phyloP scores from a whole-genome alignment of 2,329 filamentous ascomycete species.

The Verticillium isaacii region DNA sequence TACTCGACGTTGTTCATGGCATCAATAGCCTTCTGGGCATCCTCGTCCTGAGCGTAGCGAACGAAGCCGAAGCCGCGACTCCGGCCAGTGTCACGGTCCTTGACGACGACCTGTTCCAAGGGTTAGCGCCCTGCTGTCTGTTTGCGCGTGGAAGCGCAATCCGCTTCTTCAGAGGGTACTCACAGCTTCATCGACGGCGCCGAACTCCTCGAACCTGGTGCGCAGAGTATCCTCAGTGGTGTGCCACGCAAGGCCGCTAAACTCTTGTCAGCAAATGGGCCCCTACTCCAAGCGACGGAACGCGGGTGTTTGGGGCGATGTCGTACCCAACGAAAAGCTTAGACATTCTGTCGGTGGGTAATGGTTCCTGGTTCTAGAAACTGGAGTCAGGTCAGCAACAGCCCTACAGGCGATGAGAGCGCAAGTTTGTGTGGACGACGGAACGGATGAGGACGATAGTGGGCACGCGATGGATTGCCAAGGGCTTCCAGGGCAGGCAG shows the following conservation, averaged over 20 bases:
- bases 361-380: background rate
- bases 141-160: background rate
- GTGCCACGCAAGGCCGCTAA: constrained; percentile 95
- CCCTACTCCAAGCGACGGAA: constrained; percentile 2
- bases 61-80: constrained; percentile 98
- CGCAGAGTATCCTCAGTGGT: constrained; percentile 85
- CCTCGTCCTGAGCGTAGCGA: constrained; percentile 71
- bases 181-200: constrained; percentile 91
- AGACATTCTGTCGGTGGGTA: constrained; percentile 56
- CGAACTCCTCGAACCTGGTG: constrained; percentile 89
- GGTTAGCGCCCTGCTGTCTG: background rate
- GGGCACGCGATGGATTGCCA: background rate
- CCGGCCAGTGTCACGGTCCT: constrained; percentile 93
- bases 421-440: background rate
- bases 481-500: background rate
- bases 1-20: constrained; percentile 90
- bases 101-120: constrained; percentile 76
- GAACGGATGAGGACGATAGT: background rate
- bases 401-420: no score
- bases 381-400: background rate
- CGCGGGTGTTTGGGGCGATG: constrained; percentile 1
- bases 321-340: constrained; percentile 93
- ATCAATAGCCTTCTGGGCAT: constrained; percentile 72
- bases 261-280: constrained; percentile 5
- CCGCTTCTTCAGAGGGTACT: constrained; percentile 33